Conservation (phyloP, 1,139 yeast species). For the Suhomyces wounanorum region DNA sequence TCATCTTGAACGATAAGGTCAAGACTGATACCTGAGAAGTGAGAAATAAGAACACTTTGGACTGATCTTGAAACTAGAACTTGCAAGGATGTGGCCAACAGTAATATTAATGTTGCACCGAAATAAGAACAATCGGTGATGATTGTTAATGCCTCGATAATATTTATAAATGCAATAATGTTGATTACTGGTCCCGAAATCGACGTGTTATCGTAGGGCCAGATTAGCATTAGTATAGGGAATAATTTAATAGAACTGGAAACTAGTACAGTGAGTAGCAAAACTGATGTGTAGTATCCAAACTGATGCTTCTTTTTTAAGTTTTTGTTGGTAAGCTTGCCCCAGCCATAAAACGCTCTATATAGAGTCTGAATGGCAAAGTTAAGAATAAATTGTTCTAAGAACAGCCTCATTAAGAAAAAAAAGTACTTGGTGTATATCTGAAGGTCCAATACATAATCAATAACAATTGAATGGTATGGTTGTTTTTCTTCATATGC, state of each 20-base stretch:
- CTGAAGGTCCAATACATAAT: slow-evolving; percentile 43
- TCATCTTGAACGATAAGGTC: slow-evolving; percentile 12
- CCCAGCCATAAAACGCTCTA: slow-evolving; percentile 39
- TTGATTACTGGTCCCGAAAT: slow-evolving; percentile 63
- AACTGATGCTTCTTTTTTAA: slow-evolving; percentile 19
- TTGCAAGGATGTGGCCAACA: slow-evolving; percentile 12
- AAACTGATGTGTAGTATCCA: slow-evolving; percentile 35
- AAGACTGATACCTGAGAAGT: slow-evolving; percentile 11
- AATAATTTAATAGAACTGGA: slow-evolving; percentile 79
- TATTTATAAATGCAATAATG: slow-evolving; percentile 57
- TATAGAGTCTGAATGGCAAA: slow-evolving; percentile 45
- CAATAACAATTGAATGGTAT: slow-evolving; percentile 27
- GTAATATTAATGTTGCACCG: slow-evolving; percentile 28
- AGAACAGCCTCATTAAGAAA: slow-evolving; percentile 62
- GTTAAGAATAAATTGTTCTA: slow-evolving; percentile 61
- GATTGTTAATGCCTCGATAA: slow-evolving; percentile 65
- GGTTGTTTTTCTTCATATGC: slow-evolving; percentile 75
- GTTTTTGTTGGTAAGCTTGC: slow-evolving; percentile 22
- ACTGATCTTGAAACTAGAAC: slow-evolving; percentile 9
- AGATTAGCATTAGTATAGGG: slow-evolving; percentile 91
- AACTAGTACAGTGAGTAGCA: slow-evolving; percentile 69
- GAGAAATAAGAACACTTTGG: slow-evolving; percentile 12
- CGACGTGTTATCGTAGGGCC: slow-evolving; percentile 86
- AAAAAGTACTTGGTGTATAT: slow-evolving; percentile 63
- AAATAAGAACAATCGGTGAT: slow-evolving; percentile 49